Evolutionary conservation across 2,329 filamentous ascomycete genomes (phyloP).

Genomic region (Aspergillus quadricinctus): DNA sequence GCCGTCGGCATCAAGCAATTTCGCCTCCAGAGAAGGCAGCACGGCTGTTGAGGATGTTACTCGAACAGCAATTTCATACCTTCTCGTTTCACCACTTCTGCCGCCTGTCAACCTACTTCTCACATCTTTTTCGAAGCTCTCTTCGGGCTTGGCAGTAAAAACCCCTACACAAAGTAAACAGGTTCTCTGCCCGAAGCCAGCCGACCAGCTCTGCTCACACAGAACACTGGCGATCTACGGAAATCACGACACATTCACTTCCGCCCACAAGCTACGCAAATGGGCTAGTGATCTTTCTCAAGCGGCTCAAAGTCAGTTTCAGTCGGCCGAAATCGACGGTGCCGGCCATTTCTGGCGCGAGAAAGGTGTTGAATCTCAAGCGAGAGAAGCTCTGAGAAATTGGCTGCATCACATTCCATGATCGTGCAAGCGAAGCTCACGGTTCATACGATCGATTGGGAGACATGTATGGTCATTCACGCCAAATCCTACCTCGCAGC

Average conservation of each 20-base stretch:
- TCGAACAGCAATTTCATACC: conserved; percentile 35
- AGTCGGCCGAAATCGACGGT: conserved; percentile 45
- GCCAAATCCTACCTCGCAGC: neutral
- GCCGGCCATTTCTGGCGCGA: conserved; percentile 64
- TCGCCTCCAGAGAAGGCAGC: conserved; percentile 9
- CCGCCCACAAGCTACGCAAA: conserved; percentile 56
- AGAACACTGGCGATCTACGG: conserved; percentile 70
- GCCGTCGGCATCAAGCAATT: neutral
- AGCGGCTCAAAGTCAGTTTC: conserved; percentile 44
- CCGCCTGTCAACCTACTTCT: conserved; percentile 55
- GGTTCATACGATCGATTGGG: neutral
- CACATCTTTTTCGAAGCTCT: conserved; percentile 54
- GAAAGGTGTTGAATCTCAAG: conserved; percentile 42
- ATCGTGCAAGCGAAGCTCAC: neutral
- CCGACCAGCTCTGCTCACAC: conserved; percentile 52
- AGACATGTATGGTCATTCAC: neutral
- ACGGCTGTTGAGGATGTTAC: conserved; percentile 13
- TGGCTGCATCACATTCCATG: conserved; percentile 33
- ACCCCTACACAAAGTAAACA: conserved; percentile 24
- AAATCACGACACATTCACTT: conserved; percentile 68
- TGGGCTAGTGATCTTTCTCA: conserved; percentile 59
- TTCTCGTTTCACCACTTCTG: conserved; percentile 64
- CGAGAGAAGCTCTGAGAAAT: conserved; percentile 36
- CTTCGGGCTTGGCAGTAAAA: conserved; percentile 26
- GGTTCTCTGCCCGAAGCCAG: conserved; percentile 41